These are phyloP conservation scores for Pyricularia sp. DNA, from an alignment of 2,329 filamentous ascomycete species.

Conservation along the genomic window DNA sequence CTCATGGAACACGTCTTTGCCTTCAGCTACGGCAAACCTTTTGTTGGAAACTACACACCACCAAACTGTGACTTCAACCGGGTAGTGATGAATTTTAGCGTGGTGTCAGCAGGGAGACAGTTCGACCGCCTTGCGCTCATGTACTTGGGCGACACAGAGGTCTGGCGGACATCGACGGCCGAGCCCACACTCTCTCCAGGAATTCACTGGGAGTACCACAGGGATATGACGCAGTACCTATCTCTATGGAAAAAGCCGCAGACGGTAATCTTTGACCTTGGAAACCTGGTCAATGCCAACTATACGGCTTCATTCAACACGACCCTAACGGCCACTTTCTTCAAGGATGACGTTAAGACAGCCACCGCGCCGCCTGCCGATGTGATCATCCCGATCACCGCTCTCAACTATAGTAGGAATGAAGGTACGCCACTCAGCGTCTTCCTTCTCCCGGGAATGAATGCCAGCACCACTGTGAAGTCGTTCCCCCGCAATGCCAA, in stretches of 20 bases:
- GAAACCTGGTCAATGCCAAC: slow-evolving; percentile 58
- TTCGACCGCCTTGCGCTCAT: slow-evolving; percentile 69
- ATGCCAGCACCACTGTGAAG: slow-evolving; percentile 44
- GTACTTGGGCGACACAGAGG: slow-evolving; percentile 67
- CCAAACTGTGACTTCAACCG: slow-evolving; percentile 63
- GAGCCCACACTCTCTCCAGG: slow-evolving; percentile 59
- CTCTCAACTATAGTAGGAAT: slow-evolving; percentile 27
- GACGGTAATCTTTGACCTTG: slow-evolving; percentile 72
- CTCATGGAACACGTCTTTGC: slow-evolving; percentile 66
- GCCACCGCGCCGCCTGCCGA: slow-evolving; percentile 43
- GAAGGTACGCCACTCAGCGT: slow-evolving; percentile 44
- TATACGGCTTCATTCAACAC: slow-evolving; percentile 70
- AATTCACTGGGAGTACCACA: slow-evolving; percentile 67
- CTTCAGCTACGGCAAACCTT: slow-evolving; percentile 64
- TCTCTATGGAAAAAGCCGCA: slow-evolving; percentile 60
- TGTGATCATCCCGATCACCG: slow-evolving; percentile 58
- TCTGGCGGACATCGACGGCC: slow-evolving; percentile 78
- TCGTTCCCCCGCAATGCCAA: slow-evolving; percentile 56
- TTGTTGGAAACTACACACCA: slow-evolving; percentile 57
- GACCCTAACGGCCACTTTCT: slow-evolving; percentile 67
- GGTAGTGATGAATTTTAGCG: slow-evolving; percentile 68
- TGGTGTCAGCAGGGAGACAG: slow-evolving; percentile 61
- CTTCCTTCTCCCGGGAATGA: slow-evolving; percentile 56
- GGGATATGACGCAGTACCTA: slow-evolving; percentile 67
- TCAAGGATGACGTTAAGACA: slow-evolving; percentile 34